A percentile compares a stretch with the other conserved stretches of the same genome.
phyloP scores from a whole-genome alignment of 2,329 filamentous ascomycete genomes.

The Penicillium hordei region DNA sequence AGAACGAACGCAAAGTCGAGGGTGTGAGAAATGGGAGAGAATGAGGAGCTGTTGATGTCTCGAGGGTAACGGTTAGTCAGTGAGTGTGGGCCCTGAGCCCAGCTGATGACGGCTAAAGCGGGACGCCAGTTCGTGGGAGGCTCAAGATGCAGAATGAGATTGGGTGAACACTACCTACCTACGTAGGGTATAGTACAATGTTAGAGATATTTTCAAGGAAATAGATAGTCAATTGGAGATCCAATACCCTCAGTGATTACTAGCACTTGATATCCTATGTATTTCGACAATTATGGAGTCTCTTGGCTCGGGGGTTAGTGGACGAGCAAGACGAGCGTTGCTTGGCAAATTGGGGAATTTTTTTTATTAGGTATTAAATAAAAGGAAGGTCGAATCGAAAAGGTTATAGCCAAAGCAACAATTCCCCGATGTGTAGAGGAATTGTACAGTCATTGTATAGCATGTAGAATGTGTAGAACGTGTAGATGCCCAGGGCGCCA shows the following conservation, averaged over 20 bases:
- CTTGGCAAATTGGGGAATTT: conserved; percentile 1
- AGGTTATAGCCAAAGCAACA: not conserved
- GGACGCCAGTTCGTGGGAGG: conserved; percentile 18
- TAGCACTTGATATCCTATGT: not conserved
- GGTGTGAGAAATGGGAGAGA: conserved; percentile 2
- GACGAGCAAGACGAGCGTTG: not conserved
- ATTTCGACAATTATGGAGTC: not conserved
- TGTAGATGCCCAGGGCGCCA: conserved; percentile 1
- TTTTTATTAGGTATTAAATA: too few species aligned
- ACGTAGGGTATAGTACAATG: not conserved
- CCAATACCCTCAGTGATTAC: not conserved
- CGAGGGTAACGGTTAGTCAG: conserved; percentile 23
- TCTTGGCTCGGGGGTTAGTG: not conserved
- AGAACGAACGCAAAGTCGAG: conserved; percentile 4
- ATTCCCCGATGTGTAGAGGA: not conserved
- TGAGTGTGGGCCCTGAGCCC: conserved; percentile 24
- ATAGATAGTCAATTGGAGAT: not conserved
- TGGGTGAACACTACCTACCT: not conserved
- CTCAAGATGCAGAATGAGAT: not conserved
- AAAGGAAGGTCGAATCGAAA: not conserved
- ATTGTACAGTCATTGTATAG: not conserved
- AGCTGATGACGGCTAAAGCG: conserved; percentile 23
- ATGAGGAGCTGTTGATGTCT: conserved; percentile 10
- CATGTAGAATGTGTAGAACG: not conserved
- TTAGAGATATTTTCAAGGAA: not conserved